Evolutionary conservation across 73 alveolate species (phyloP), one percentile per base, ranked within the genome.

Genomic region (Urostyla sp.): DNA sequence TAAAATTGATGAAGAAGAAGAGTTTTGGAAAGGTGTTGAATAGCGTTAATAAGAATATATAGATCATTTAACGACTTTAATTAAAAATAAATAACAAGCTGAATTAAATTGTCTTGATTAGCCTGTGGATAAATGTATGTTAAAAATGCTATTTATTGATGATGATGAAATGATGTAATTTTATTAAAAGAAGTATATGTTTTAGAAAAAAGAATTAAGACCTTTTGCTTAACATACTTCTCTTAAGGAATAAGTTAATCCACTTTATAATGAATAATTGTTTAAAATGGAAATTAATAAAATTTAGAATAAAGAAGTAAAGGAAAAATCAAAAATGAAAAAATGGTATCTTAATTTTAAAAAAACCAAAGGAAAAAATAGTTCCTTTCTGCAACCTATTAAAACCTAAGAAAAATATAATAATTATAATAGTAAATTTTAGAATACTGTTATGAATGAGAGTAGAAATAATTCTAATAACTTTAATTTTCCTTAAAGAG

Each of bases 111-210:
- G 37, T 40, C 26, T 63, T 4, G 35, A 63, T 16, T 4, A 63
- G 16, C 79, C 79, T 43, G 79, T 63, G 7, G 79, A 63, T 63
- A 49, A 63, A 50, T 63, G 79, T 26, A 63, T 63, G 79, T 34
- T 43, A 40, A 0, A 8, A 6, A 43, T 43, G 26, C 44, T 38
- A 21, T 63, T 63, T 31, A 63, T 43, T 27, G 44, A 63, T 15
- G 60, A 63, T 43, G 79, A 63, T 40, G 8, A 10, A 63, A 21
- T 63, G 1, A 63, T 63, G 79, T 43, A 63, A 23, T 63, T 63
- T 38, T 63, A 63, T 23, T 57, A 31, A 26, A 20, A 63, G 35
- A 63, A 63, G 30, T 63, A 63, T 21, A 7, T 57, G 35, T 28
- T 63, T 16, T 45, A 63, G 24, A 38, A 43, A 20, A 63, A 63